phyloP scores from a whole-genome alignment of 2,329 filamentous ascomycete species.

The Alternaria angustiovoidea region DNA sequence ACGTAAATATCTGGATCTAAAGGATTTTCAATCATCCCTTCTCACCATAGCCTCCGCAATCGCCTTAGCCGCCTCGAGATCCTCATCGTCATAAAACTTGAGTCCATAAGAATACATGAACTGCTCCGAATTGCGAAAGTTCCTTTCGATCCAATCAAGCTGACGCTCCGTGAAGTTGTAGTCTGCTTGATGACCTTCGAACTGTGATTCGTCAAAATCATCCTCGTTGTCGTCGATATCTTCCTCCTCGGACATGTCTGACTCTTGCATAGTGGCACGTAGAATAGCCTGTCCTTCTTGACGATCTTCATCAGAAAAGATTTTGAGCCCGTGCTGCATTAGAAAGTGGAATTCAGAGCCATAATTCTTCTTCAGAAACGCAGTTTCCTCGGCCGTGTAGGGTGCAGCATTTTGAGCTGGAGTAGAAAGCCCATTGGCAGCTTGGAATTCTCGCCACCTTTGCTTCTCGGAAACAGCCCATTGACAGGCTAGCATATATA shows the following conservation, averaged over 20 bases:
- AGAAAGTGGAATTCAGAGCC: conserved; percentile 49
- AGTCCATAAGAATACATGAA: conserved; percentile 23
- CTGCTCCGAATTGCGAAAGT: conserved; percentile 20
- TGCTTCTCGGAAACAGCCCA: background rate
- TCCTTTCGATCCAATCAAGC: conserved; percentile 20
- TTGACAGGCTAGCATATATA: background rate
- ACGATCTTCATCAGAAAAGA: conserved; percentile 51
- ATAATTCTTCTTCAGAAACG: conserved; percentile 49
- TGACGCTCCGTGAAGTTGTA: conserved; percentile 13
- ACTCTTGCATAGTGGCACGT: conserved; percentile 24
- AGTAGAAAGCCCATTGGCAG: background rate
- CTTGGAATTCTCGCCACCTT: background rate
- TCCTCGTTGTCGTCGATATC: conserved; percentile 2
- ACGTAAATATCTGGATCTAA: too few species aligned
- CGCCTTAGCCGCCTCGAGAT: conserved; percentile 18
- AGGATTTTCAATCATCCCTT: background rate
- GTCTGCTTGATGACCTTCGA: conserved; percentile 18
- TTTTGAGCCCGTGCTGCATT: conserved; percentile 37
- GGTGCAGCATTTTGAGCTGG: background rate
- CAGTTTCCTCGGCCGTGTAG: conserved; percentile 38
- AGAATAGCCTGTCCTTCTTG: conserved; percentile 45
- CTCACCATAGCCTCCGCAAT: conserved; percentile 13
- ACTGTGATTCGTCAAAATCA: conserved; percentile 1
- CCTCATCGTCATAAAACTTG: conserved; percentile 25
- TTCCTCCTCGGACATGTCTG: background rate